Conservation (phyloP, 2,329 filamentous ascomycete species). For the Mollisia scopiformis region DNA sequence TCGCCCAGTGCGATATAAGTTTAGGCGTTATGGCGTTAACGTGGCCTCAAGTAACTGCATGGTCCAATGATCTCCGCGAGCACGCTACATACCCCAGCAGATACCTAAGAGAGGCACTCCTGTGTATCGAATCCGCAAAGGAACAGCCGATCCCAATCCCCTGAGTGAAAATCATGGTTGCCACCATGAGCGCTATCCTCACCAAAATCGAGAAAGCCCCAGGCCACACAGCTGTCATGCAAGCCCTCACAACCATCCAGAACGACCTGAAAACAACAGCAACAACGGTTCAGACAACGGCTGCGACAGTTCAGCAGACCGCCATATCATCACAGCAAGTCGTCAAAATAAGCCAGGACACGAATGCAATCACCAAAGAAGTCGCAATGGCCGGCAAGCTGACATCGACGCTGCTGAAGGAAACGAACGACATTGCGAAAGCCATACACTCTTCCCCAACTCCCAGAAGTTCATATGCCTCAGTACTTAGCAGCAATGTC, state of each 20-base stretch:
- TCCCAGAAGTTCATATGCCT: no score
- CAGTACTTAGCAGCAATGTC: no score
- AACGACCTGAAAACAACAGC: constrained; percentile 10
- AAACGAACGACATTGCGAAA: no score
- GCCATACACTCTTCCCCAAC: no score
- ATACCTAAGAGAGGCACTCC: constrained; percentile 11
- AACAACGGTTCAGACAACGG: neutral
- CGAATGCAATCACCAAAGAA: constrained; percentile 9
- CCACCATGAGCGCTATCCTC: constrained; percentile 10
- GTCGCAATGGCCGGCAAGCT: no score
- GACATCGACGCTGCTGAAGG: no score
- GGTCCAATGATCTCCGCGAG: constrained; percentile 12
- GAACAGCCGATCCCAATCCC: constrained; percentile 10
- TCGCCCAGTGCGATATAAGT: neutral
- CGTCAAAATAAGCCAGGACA: constrained; percentile 10
- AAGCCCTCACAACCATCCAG: constrained; percentile 9
- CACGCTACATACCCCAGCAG: constrained; percentile 11
- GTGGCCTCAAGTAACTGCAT: constrained; percentile 12
- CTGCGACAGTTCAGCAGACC: constrained; percentile 8
- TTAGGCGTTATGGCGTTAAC: neutral
- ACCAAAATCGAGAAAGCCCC: constrained; percentile 14
- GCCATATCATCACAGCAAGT: constrained; percentile 6
- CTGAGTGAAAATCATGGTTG: constrained; percentile 13
- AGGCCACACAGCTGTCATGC: neutral
- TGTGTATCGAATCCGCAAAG: constrained; percentile 10